Conservation (phyloP, 2,329 filamentous ascomycete genomes). For the Tolypocladium cylindrosporum region DNA sequence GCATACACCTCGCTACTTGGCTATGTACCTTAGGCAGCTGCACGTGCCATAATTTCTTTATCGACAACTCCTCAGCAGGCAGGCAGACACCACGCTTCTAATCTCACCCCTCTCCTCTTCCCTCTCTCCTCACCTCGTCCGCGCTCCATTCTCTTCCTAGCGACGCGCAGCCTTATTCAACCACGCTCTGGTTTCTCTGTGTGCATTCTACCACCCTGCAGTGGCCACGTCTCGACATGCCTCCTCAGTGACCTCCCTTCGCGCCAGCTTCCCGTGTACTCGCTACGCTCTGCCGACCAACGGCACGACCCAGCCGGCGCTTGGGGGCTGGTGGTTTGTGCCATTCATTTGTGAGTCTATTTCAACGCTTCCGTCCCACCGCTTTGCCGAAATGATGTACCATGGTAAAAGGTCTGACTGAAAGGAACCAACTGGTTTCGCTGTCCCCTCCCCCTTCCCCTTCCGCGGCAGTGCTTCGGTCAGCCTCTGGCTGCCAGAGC, state of each 20-base stretch:
- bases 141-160: background rate
- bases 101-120: background rate
- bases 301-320: background rate
- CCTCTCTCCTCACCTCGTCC: background rate
- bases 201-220: background rate
- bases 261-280: background rate
- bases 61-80: background rate
- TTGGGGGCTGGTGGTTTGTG: background rate
- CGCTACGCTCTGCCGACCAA: no score
- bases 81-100: background rate
- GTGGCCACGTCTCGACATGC: background rate
- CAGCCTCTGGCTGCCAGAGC: background rate
- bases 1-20: no score
- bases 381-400: constrained; percentile 37
- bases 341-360: background rate
- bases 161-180: background rate
- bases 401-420: constrained; percentile 58
- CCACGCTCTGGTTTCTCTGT: background rate
- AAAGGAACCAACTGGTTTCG: constrained; percentile 37
- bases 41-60: background rate
- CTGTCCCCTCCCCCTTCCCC: constrained; percentile 11
- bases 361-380: background rate
- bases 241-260: background rate
- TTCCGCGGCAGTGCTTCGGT: background rate
- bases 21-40: background rate